Conservation (phyloP, 1,284 basidiomycete species). For the Mycena sp. region DNA sequence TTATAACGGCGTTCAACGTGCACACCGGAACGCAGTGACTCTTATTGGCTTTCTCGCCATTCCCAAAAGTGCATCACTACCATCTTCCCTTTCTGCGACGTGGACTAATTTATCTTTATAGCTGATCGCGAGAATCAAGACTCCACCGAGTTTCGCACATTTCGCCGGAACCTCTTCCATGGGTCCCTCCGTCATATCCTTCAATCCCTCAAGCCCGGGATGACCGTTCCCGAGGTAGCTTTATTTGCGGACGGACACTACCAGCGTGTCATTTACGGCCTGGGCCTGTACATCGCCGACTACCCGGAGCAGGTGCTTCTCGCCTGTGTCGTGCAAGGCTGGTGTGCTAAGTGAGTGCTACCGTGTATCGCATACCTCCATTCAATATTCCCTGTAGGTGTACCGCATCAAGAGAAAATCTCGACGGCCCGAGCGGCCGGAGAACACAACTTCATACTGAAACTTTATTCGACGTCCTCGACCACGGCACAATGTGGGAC, state of each 20-base stretch:
- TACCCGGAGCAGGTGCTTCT: constrained; percentile 36
- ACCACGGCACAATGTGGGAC: constrained; percentile 21
- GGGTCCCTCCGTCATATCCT: constrained; percentile 26
- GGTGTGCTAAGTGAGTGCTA: neutral
- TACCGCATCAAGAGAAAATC: constrained; percentile 9
- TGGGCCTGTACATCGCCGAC: constrained; percentile 33
- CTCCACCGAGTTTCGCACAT: constrained; percentile 20
- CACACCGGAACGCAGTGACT: constrained; percentile 37
- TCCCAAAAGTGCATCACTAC: constrained; percentile 45
- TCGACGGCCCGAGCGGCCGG: constrained; percentile 12
- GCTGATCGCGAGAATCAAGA: neutral
- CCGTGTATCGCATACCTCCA: too few relatives aligned
- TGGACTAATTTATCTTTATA: constrained; percentile 26
- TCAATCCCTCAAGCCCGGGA: constrained; percentile 16
- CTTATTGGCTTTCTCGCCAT: constrained; percentile 44
- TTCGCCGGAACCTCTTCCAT: constrained; percentile 32
- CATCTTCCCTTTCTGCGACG: constrained; percentile 18
- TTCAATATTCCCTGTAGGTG: constrained; percentile 14
- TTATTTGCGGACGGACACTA: constrained; percentile 33
- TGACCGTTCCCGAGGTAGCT: constrained; percentile 26
- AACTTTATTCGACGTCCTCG: constrained; percentile 1
- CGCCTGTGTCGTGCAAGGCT: constrained; percentile 30
- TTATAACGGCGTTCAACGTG: constrained; percentile 22
- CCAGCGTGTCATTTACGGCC: constrained; percentile 10
- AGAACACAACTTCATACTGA: constrained; percentile 15